Base-by-base conservation (phyloP, 2,329 filamentous ascomycete species). In the Penicillium sp. region DNA sequence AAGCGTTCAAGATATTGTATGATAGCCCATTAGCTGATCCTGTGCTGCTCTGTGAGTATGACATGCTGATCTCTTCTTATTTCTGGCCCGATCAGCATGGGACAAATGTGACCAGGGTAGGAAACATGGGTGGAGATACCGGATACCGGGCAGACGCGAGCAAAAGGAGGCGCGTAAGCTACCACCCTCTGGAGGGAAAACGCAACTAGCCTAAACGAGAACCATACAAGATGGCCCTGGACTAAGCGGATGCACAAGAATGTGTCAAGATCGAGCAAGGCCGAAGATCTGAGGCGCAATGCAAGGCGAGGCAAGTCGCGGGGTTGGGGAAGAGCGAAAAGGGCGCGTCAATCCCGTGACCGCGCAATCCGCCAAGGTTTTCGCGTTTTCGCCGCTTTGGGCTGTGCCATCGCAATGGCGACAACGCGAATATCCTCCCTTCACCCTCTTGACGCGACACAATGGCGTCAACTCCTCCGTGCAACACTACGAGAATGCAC, bases 401-500 rank as follows among this genome's bases (percentile, higher is more conserved):
- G 47, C 10, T 21, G 17, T 17, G 17, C 30, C 34, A 41, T 43
- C 14, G 48, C 55, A 33, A 55, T 58, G 37, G 41, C 54, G 51
- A 39, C 49, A 56, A 36, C 53, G 37, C 36, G 39, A 47, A 42
- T 43, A 44, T 40, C 36, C 15, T 19, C 19, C 13, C 34, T 40
- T 9, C 38, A 35, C 27, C 39, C 34, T 18, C 14, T n/a, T n/a
- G n/a, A n/a, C n/a, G n/a, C 40, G 19, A 11, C 28, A 10, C 45
- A 56, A 56, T 69, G 65, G 66, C 57, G 54, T 19, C 72, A 76
- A 54, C 62, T 80, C 31, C 68, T 79, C 48, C 76, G 80, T 33
- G 68, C 73, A 16, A 68, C 80, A 7, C 71, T 83, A 26, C 75
- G 80, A 43, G 75, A 82, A 64, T 72, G 71, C 47, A 72, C 74